Base-by-base conservation (phyloP, 192 early-diverging fungal species). In the Podila clonocystis region DNA sequence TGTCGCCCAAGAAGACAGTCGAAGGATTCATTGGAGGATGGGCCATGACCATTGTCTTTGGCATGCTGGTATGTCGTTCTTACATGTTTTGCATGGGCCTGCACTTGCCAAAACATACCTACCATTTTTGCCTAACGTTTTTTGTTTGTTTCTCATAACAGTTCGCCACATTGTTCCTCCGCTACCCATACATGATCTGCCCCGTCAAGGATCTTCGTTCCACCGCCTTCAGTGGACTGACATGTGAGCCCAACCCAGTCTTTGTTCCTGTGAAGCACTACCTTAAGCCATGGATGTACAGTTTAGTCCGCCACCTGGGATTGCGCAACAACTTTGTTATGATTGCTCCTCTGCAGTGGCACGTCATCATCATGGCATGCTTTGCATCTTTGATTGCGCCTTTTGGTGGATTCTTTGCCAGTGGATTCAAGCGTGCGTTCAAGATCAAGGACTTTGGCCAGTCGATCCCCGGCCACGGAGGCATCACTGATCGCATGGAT, bases 1-100 rank as follows among this genome's bases (percentile, higher is more conserved):
- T 99, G n/a, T 95, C 93, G 77, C 97, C 97, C 49, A 99, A 99
- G 84, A 99, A 99, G 87, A 99, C 97, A 17, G 95, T 95, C 83
- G 97, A 99, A 82, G 97, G 97, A 5, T 99, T 97, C 65, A 88
- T 97, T 64, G 97, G 97, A 67, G 97, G 90, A 28, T 91, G 94
- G 57, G 68, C 95, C 62, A 89, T 89, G 41, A 99, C 97, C 0
- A 82, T 98, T 73, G 82, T 94, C n/a, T 95, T 97, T 86, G 96
- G 92, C 4, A 93, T 96, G 60, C 75, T 95, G 66, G 89, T 90
- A 77, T 36, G 34, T 36, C 8, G 82, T 82, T 71, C 31, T 33
- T 9, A 41, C 49, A 19, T 41, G 29, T 45, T 45, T 45, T 45
- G 2, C 15, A 12, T 2, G 4, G 41, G 4, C 41, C 41, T 45